Evolutionary conservation across 371 early-diverging fungal species (phyloP), one percentile per base, ranked within the genome.

Genomic region (Saksenaea oblongispora): DNA sequence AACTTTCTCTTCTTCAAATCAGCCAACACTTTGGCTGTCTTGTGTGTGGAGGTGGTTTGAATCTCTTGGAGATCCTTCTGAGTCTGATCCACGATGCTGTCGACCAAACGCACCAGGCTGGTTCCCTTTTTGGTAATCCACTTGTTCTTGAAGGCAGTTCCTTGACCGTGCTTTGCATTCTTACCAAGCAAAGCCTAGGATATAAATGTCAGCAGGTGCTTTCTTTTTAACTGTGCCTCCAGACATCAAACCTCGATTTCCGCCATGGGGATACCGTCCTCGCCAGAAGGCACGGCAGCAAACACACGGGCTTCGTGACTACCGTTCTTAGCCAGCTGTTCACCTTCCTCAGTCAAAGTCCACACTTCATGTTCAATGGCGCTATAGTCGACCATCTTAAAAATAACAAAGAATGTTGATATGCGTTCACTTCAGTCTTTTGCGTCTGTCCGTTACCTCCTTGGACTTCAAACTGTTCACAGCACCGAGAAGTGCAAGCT

Each of bases 241-340:
- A 61, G 18, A 24, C 15, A 34, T 13, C n/a, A 17, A 36, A 89
- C 92, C 76, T 86, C 87, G 54, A 98, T 78, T 61, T 94, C 94
- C 18, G 90, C 80, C 59, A 94, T 89, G 28, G 90, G 57, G 64
- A 95, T 89, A 62, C 95, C 96, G 58, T 89, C 90, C 11, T 76
- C 83, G 31, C 92, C 92, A 31, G 85, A 77, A 56, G 96, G 95
- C 59, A 97, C 86, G n/a, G 93, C 91, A 56, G 90, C 81, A 78
- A 96, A 97, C 35, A 98, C 94, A 63, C 88, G 89, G 44, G 92
- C 97, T 80, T 98, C 98, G 70, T 96, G 95, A 71, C 93, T 93
- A 61, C 98, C 98, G 54, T 84, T 80, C 41, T 90, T 86, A 34
- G 91, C 92, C 64, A 97, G 85, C 60, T 92, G 91, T 47, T 82